phyloP scores from a whole-genome alignment of 257 asterid genomes.

The Petrea volubilis region DNA sequence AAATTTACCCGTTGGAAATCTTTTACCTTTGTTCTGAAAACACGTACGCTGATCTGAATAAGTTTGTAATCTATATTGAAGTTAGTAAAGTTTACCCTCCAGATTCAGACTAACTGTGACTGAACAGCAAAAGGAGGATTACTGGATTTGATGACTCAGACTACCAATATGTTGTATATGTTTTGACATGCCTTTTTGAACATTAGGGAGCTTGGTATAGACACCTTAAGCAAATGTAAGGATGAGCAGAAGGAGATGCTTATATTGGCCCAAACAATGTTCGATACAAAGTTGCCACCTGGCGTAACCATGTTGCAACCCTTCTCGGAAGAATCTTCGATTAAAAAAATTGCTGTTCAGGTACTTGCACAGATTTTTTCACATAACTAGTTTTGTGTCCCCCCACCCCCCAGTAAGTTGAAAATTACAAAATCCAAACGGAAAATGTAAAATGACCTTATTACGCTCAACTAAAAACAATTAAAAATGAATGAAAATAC shows the following conservation, averaged over 20 bases:
- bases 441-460: too few relatives aligned
- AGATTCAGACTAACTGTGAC: not conserved
- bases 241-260: slow-evolving; percentile 78
- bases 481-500: too few relatives aligned
- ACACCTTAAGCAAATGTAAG: slow-evolving; percentile 64
- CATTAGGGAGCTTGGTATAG: slow-evolving; percentile 86
- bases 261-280: slow-evolving; percentile 83
- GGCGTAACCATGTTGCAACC: slow-evolving; percentile 93
- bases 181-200: slow-evolving; percentile 14
- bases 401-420: not conserved
- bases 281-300: slow-evolving; percentile 95
- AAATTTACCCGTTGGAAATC: not conserved
- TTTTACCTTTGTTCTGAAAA: not conserved
- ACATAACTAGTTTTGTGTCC: not conserved
- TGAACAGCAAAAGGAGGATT: too few relatives aligned
- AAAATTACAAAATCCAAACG: too few relatives aligned
- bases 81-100: not conserved
- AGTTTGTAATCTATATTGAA: not conserved
- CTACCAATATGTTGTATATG: slow-evolving; percentile 5
- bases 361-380: slow-evolving; percentile 37
- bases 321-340: slow-evolving; percentile 86
- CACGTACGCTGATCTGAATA: not conserved
- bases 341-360: slow-evolving; percentile 80
- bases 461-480: too few relatives aligned
- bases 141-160: too few relatives aligned